phyloP scores from a whole-genome alignment of 148 eudicot species.

The Salicornia ramosissima region DNA sequence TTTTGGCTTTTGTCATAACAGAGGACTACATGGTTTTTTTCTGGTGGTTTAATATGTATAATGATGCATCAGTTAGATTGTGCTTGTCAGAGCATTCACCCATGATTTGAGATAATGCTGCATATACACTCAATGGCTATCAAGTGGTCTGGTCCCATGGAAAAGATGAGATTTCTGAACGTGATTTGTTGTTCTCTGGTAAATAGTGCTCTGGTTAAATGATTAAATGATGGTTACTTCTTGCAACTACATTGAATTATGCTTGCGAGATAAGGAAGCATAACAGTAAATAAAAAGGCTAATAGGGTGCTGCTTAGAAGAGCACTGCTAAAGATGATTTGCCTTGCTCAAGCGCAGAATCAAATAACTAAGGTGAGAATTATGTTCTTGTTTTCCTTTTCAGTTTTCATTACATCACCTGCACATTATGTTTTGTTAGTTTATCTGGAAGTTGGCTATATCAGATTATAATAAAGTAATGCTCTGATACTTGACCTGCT shows the following conservation, averaged over 20 bases:
- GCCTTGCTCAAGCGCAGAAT: background rate
- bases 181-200: constrained; percentile 5
- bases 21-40: background rate
- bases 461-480: background rate
- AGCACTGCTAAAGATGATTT: too few species aligned
- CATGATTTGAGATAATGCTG: background rate
- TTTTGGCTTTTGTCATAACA: background rate
- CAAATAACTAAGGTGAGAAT: constrained; percentile 8
- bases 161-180: too few species aligned
- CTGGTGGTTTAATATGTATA: too few species aligned
- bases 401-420: background rate
- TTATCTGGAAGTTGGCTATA: too few species aligned
- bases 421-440: background rate
- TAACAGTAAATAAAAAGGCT: background rate
- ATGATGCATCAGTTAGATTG: background rate
- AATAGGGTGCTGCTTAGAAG: background rate
- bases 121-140: background rate
- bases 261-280: background rate
- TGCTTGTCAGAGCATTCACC: background rate
- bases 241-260: too few species aligned
- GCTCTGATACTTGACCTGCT: background rate
- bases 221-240: background rate
- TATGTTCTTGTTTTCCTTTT: background rate
- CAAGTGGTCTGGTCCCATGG: background rate
- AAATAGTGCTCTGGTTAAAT: background rate